Base-by-base conservation (phyloP, 148 eudicot genomes). In the Rhododendron kiyosumense region DNA sequence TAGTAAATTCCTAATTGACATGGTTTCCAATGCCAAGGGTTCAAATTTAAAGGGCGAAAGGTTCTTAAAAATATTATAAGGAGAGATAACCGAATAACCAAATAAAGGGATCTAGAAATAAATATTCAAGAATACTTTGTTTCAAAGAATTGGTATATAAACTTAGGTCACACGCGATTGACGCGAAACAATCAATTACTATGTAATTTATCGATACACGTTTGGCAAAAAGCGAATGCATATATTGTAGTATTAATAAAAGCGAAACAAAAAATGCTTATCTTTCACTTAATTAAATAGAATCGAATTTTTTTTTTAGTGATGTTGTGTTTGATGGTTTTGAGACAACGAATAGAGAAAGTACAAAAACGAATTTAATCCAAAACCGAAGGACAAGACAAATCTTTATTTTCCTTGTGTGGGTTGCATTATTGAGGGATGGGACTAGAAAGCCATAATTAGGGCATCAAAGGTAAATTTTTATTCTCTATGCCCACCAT, bases 11-110 rank as follows among this genome's bases (percentile, higher is more conserved):
- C 51, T 48, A 48, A 48, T 48, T 48, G 51, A 48, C 51, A 28
- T 28, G 79, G 63, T 83, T 59, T 83, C 78, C 85, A 83, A 71
- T 17, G 85, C 49, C 30, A 51, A 54, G 85, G 79, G 63, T 48
- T 49, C 61, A 84, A 28, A 48, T 71, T 73, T 49, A 84, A 48
- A 30, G 32, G 22, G 22, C 18, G 32, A 74, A 51, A 74, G 46
- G 18, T 84, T 49, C 32, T 26, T 57, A 5, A 83, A 30, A 43
- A 65, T 24, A 46, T 12, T 17, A 4, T 2, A 38, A 41, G 7
- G 45, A 41, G 45, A 41, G 45, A 41, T 28, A 59, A 17, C 3
- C n/a, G 8, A 15, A n/a, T 26, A 11, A 22, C 26, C 2, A 65
- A 13, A 83, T 4, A 20, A 43, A 24, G 2, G 30, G 48, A 83